Evolutionary conservation across 257 asterid species (phyloP).

Genomic region (Solanum paucissectum): DNA sequence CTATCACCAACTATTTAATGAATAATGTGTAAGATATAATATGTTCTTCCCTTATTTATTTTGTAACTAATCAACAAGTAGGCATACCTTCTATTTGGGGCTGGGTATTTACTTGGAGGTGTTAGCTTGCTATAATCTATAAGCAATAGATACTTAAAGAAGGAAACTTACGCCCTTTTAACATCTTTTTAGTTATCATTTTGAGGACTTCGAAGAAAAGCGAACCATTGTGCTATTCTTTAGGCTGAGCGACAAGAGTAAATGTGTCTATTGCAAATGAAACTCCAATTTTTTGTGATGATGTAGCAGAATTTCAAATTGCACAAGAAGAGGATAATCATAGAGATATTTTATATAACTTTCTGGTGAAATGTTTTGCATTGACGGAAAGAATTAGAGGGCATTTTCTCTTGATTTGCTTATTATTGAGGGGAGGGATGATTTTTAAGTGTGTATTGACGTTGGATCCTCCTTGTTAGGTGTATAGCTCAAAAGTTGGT

Average conservation of each 20-base stretch:
- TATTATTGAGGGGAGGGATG: not conserved
- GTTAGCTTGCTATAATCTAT: not conserved
- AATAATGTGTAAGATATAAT: not conserved
- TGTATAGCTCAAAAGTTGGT: not conserved
- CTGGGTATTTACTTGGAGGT: not conserved
- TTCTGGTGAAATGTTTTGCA: not conserved
- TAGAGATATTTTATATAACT: not conserved
- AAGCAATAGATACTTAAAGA: not conserved
- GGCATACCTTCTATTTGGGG: not conserved
- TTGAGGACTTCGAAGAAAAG: not conserved
- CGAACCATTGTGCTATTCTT: too few relatives aligned
- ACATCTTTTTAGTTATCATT: not conserved
- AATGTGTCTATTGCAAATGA: not conserved
- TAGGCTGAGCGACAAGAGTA: not conserved
- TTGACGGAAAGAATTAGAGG: not conserved
- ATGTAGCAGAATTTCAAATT: not conserved
- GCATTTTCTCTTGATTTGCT: not conserved
- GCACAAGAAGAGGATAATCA: not conserved
- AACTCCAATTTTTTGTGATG: not conserved
- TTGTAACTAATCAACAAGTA: not conserved
- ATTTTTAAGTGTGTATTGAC: not conserved
- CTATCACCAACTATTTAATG: not conserved
- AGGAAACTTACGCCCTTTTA: not conserved
- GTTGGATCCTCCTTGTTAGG: not conserved
- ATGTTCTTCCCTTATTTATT: not conserved